Conservation (phyloP, 2,329 filamentous ascomycete species). For the Fusarium staphyleae region DNA sequence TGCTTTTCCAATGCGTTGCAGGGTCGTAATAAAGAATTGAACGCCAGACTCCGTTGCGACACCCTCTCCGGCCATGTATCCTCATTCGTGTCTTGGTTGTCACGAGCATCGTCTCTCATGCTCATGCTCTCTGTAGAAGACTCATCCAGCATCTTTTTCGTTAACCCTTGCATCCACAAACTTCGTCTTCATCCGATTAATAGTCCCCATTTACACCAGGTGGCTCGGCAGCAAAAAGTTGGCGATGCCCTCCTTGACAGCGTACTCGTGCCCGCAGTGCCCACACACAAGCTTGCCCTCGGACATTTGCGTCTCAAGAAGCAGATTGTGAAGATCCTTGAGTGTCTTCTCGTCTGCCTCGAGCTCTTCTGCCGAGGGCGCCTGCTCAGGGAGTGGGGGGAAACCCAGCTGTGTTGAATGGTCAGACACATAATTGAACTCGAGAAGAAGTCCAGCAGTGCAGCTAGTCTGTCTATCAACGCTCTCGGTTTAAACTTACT, state of each 20-base stretch:
- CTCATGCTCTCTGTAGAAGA: neutral
- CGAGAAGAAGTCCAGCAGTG: neutral
- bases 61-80: conserved; percentile 4
- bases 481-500: conserved; percentile 55
- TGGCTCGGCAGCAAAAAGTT: conserved; percentile 96
- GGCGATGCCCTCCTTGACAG: conserved; percentile 92
- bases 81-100: neutral
- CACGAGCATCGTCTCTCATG: conserved; percentile 5
- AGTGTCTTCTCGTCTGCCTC: conserved; percentile 73
- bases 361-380: conserved; percentile 68
- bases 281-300: conserved; percentile 91
- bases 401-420: conserved; percentile 72
- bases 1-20: conserved; percentile 24
- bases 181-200: too few relatives aligned
- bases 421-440: conserved; percentile 15
- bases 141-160: neutral
- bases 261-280: conserved; percentile 92
- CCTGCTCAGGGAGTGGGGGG: conserved; percentile 70
- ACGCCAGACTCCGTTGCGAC: conserved; percentile 40
- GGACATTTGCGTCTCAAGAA: conserved; percentile 88
- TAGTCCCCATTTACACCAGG: conserved; percentile 63
- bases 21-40: conserved; percentile 24
- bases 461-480: too few relatives aligned
- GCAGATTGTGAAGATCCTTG: conserved; percentile 78
- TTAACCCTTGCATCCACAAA: neutral